These are phyloP conservation scores for Nakataea oryzae DNA, from an alignment of 2,329 filamentous ascomycete species.

Conservation along the genomic window DNA sequence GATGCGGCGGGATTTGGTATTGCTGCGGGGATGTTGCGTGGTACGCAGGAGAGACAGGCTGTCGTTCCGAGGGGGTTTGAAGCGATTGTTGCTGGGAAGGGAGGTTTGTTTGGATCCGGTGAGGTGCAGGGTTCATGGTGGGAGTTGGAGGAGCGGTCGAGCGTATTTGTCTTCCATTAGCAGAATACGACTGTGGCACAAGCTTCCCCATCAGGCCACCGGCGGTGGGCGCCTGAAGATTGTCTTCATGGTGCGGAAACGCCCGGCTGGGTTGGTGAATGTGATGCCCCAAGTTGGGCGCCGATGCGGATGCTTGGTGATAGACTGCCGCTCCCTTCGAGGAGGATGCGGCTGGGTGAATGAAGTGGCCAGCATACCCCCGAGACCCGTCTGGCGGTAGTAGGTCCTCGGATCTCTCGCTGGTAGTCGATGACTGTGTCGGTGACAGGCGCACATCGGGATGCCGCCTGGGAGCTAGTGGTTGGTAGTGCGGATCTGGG, in stretches of 20 bases:
- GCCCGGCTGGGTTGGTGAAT: slow-evolving; percentile 1
- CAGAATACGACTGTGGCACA: slow-evolving; percentile 1
- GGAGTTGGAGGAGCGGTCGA: background rate
- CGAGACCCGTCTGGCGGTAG: background rate
- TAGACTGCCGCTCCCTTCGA: background rate
- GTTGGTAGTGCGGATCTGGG: slow-evolving; percentile 8
- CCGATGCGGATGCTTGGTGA: slow-evolving; percentile 2
- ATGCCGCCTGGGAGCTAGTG: slow-evolving; percentile 7
- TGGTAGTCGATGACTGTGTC: slow-evolving; percentile 15
- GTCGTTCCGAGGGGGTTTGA: background rate
- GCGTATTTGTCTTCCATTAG: slow-evolving; percentile 1
- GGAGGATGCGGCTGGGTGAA: too few species aligned
- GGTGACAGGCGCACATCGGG: slow-evolving; percentile 16
- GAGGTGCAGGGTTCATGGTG: background rate
- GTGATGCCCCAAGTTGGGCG: background rate
- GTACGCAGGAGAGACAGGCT: background rate
- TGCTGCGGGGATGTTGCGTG: background rate
- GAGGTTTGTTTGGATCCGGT: background rate
- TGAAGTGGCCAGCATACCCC: background rate
- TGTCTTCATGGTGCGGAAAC: background rate
- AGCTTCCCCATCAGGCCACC: slow-evolving; percentile 2
- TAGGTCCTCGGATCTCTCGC: slow-evolving; percentile 16
- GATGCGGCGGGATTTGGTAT: background rate
- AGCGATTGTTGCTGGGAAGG: background rate
- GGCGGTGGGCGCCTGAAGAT: background rate